Base-by-base conservation (phyloP, 176 grass and related monocot species). In the Phoenix dactylifera region DNA sequence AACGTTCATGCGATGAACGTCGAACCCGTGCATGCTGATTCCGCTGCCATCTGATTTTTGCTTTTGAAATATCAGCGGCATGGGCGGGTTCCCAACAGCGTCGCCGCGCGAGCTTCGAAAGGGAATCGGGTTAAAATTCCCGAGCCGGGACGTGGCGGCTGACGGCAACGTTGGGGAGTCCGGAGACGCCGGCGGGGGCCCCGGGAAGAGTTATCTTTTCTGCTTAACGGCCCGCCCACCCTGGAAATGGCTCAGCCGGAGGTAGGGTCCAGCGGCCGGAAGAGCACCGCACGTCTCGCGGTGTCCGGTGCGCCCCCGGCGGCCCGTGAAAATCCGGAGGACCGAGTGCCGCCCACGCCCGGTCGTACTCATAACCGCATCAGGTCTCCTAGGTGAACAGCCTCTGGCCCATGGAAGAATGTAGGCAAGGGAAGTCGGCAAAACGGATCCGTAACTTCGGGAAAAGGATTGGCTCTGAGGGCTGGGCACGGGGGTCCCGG, bases 361-460 rank as follows among this genome's bases (percentile, higher is more conserved):
- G 60, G 60, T 63, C 35, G 60, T 63, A 63, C 60, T 63, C 60
- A 63, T 63, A 50, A 63, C 60, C 57, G 56, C 65, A 77, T 77
- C 64, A 69, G 53, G 75, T 78, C 80, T 86, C 78, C 73, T 81
- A 86, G 83, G 83, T 86, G 83, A 77, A 86, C 73, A 81, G 18
- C 83, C 83, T 86, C 75, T 87, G 57, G 76, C 77, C 73, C 65
- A 89, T 84, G 81, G 81, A 89, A 89, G 51, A 84, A 89, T 84
- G 77, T 84, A 89, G 85, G 85, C 76, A 83, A 83, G 80, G 76
- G 85, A 89, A 89, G 80, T 89, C 59, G 80, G 80, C 85, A 89
- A 89, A 83, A 83, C 35, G 75, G 84, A 82, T 86, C 74, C 59
- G 72, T 80, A 85, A 80, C 83, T 77, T 86, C 58, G 58, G 83